phyloP scores from a whole-genome alignment of 345 rosid genomes.

The Nasturtium officinale region DNA sequence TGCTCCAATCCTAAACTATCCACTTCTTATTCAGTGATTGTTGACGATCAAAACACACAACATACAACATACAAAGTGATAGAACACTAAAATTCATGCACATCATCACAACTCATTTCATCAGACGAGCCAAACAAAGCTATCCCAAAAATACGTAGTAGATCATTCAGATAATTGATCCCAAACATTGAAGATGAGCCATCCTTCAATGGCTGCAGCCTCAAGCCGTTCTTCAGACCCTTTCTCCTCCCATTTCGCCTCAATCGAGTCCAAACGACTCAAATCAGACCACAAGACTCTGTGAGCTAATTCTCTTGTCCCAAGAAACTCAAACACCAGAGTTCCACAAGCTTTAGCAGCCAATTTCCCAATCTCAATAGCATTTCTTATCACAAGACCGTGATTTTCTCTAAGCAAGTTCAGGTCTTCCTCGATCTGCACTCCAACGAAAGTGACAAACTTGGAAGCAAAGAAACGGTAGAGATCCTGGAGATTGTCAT shows the following conservation, averaged over 20 bases:
- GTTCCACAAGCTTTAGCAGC: slow-evolving; percentile 37
- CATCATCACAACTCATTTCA: not conserved
- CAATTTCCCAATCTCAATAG: slow-evolving; percentile 26
- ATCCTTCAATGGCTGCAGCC: slow-evolving; percentile 45
- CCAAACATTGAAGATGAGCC: slow-evolving; percentile 44
- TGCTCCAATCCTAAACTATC: not conserved
- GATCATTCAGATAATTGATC: slow-evolving; percentile 30
- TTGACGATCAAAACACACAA: not conserved
- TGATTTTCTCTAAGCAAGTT: slow-evolving; percentile 37
- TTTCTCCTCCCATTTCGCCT: slow-evolving; percentile 35
- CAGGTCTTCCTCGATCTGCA: slow-evolving; percentile 40
- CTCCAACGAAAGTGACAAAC: slow-evolving; percentile 41
- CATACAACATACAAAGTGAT: slow-evolving; percentile 7
- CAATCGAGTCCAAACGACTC: slow-evolving; percentile 37
- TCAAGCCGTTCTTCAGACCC: slow-evolving; percentile 34
- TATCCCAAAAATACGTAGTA: not conserved
- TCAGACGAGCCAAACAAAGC: not conserved
- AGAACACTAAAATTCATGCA: not conserved
- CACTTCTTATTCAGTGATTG: not conserved
- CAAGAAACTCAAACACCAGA: slow-evolving; percentile 37
- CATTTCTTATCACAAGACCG: slow-evolving; percentile 35
- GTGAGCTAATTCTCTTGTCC: slow-evolving; percentile 40
- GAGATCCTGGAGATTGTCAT: slow-evolving; percentile 34
- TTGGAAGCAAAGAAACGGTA: slow-evolving; percentile 42
- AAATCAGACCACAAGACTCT: slow-evolving; percentile 41